A percentile compares a stretch with the other conserved stretches of the same genome.
These are phyloP conservation scores for Wickerhamiella azymoides DNA, from an alignment of 805 yeast genomes.

Conservation along the genomic window DNA sequence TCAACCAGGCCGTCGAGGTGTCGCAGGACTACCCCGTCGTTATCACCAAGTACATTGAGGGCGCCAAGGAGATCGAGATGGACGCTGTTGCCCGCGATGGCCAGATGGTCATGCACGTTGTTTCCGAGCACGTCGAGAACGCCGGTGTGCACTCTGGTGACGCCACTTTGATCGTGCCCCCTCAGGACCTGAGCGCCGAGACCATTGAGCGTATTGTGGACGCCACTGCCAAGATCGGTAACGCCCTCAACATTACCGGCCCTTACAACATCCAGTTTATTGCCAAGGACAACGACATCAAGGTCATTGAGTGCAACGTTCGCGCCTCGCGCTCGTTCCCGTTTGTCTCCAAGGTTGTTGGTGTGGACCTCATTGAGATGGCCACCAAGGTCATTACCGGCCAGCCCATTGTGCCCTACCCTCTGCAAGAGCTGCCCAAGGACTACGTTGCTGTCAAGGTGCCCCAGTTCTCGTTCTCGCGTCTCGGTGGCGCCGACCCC, in stretches of 20 bases:
- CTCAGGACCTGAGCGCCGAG: conserved; percentile 86
- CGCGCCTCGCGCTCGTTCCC: conserved; percentile 99
- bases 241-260: conserved; percentile 90
- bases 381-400: conserved; percentile 94
- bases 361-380: conserved; percentile 90
- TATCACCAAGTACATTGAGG: conserved; percentile 89
- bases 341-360: conserved; percentile 92
- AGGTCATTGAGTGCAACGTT: conserved; percentile 96
- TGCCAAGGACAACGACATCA: conserved; percentile 87
- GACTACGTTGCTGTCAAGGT: conserved; percentile 94
- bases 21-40: conserved; percentile 98
- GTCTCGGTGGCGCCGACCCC: conserved; percentile 96
- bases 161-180: conserved; percentile 93
- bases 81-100: conserved; percentile 97
- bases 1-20: conserved; percentile 91
- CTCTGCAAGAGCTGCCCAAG: conserved; percentile 74
- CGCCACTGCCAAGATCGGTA: conserved; percentile 92
- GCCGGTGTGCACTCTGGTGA: conserved; percentile 99
- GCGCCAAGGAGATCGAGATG: conserved; percentile 96
- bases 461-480: conserved; percentile 94
- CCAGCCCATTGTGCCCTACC: conserved; percentile 76
- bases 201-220: conserved; percentile 82
- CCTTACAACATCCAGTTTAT: conserved; percentile 96
- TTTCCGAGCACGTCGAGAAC: conserved; percentile 95
- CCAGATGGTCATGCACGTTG: conserved; percentile 89